Evolutionary conservation across 2,329 filamentous ascomycete genomes (phyloP).

Genomic region (Calonectria pteridis): DNA sequence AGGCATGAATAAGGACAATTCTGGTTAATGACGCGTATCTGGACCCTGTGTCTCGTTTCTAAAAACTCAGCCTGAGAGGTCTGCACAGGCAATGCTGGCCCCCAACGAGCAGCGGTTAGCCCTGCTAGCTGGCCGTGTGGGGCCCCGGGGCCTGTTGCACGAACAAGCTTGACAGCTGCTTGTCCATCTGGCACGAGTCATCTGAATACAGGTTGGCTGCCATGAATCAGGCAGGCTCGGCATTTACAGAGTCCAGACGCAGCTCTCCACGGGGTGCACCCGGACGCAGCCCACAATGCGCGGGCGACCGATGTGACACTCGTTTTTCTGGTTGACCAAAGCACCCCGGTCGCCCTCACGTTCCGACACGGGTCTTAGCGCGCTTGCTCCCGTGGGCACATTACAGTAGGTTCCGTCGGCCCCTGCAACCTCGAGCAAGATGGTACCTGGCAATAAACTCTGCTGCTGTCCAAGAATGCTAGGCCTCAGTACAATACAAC

Average conservation of each 20-base stretch:
- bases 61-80: neutral
- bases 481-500: no score
- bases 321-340: neutral
- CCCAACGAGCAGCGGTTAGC: neutral
- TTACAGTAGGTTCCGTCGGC: constrained; percentile 12
- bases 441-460: neutral
- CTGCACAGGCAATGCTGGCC: neutral
- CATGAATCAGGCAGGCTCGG: constrained; percentile 2
- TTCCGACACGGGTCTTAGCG: constrained; percentile 16
- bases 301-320: constrained; percentile 5
- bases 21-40: neutral
- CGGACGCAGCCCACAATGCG: neutral
- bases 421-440: constrained; percentile 8
- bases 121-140: neutral
- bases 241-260: neutral
- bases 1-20: neutral
- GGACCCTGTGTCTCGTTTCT: neutral
- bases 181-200: neutral
- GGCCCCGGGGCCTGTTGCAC: neutral
- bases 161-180: neutral
- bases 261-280: neutral
- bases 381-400: constrained; percentile 23
- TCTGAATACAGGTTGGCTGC: neutral
- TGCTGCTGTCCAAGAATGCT: neutral
- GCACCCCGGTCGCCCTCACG: neutral